Base-by-base conservation (phyloP, 1,284 basidiomycete genomes). In the Schizopora paradoxa region DNA sequence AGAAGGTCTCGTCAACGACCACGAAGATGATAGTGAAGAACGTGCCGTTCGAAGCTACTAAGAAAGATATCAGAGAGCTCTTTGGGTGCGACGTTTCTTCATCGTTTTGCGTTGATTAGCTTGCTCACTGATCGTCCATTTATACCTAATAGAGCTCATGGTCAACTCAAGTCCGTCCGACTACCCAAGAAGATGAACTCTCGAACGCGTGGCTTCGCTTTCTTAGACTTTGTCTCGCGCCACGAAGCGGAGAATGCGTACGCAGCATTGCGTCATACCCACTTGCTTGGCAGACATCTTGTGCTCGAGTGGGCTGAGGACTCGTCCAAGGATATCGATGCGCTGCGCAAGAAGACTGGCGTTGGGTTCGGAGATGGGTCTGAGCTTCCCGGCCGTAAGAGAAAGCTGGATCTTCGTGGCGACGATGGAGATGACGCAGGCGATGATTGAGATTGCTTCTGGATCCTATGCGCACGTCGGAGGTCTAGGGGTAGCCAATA, bases 21-120 rank as follows among this genome's bases (percentile, higher is more conserved):
- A 88, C 90, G 52, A 93, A 94, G 76, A 82, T 98, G 72, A 78
- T 98, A 38, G 89, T 98, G 57, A 99, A 98, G 77, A 99, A 99
- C 61, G 73, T 98, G 51, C 93, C 95, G 16, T 99, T 99, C 68
- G 95, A 99, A 66, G 90, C 87, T 38, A 89, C 85, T 34, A 92
- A 91, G 72, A 91, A 89, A 68, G 95, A 99, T 56, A 76, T 99
- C 16, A 75, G 87, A 43, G 85, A 90, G 52, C 66, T 98, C 22
- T 94, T 96, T 64, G 76, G 83, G 87, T 91, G 54, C 43, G 83
- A 47, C 39, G 51, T 28, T 31, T 39, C 21, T 53, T 8, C 28
- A 31, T 10, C 8, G 28, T 34, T 35, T 19, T 35, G n/a, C n/a
- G n/a, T n/a, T n/a, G n/a, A n/a, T n/a, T n/a, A n/a, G n/a, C n/a